Conservation (phyloP, 108 stramenopile species). For the Nitzschia inconspicua region DNA sequence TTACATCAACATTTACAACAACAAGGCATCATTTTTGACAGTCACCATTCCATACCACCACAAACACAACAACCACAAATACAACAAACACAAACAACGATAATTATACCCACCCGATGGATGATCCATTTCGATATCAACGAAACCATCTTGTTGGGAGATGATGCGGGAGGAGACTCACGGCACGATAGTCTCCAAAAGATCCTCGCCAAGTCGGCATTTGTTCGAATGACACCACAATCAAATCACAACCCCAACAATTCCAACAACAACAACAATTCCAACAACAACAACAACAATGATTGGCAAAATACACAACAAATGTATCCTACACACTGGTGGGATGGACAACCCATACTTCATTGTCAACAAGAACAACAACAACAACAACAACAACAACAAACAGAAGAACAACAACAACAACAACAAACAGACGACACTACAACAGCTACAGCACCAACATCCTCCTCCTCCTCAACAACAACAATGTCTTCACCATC, state of each 20-base stretch:
- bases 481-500: not conserved
- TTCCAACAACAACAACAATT: not conserved
- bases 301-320: slow-evolving; percentile 32
- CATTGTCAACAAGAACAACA: not conserved
- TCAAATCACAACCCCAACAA: too few relatives aligned
- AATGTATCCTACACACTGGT: slow-evolving; percentile 72
- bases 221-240: slow-evolving; percentile 64
- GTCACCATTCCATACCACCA: not conserved
- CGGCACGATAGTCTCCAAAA: slow-evolving; percentile 70
- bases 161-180: slow-evolving; percentile 82
- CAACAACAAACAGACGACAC: not conserved
- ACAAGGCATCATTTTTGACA: not conserved
- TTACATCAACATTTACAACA: too few relatives aligned
- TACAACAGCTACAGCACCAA: not conserved
- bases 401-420: not conserved
- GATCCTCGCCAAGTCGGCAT: slow-evolving; percentile 81
- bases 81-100: not conserved
- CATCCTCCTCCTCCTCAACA: not conserved
- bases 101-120: slow-evolving; percentile 16
- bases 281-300: not conserved
- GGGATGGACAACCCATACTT: too few relatives aligned
- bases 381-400: not conserved
- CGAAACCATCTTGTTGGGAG: slow-evolving; percentile 81
- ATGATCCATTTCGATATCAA: slow-evolving; percentile 82
- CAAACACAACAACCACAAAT: not conserved